Percentiles rank a stretch among this genome's conserved stretches.
Evolutionary conservation across 805 yeast genomes (phyloP).

Genomic region (Metschnikowia lachancei): DNA sequence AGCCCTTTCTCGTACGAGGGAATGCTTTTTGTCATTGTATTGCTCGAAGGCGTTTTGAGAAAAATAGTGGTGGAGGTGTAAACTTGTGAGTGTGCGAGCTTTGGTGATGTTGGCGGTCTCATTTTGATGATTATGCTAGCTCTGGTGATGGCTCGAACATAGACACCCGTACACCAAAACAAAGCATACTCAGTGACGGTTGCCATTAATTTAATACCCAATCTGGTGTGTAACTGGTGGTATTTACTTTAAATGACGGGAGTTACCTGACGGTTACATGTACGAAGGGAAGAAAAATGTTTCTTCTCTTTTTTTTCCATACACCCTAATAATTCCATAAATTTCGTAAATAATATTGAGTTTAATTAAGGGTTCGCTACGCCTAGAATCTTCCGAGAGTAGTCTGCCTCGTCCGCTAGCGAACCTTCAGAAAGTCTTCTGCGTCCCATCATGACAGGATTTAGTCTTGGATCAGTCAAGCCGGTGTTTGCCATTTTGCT

Average conservation of each 20-base stretch:
- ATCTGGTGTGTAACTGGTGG: too few relatives aligned
- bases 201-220: too few relatives aligned
- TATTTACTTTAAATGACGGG: too few relatives aligned
- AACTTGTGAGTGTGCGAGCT: not conserved
- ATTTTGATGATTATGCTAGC: too few relatives aligned
- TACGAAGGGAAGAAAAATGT: not conserved
- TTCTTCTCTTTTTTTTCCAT: not conserved
- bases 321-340: conserved; percentile 2
- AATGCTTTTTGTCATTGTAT: conserved; percentile 20
- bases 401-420: conserved; percentile 81
- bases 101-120: not conserved
- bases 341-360: conserved; percentile 6
- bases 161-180: conserved; percentile 6
- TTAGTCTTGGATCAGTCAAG: conserved; percentile 57
- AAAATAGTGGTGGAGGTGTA: not conserved
- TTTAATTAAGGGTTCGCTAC: conserved; percentile 69
- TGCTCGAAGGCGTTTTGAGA: not conserved
- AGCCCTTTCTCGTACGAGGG: conserved; percentile 38
- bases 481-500: conserved; percentile 18
- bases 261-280: too few relatives aligned
- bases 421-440: conserved; percentile 84
- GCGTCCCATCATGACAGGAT: conserved; percentile 77
- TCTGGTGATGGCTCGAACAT: not conserved
- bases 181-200: too few relatives aligned
- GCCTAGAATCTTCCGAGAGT: conserved; percentile 72